Evolutionary conservation across 2,329 filamentous ascomycete species (phyloP), one percentile per base, ranked within the genome.

Genomic region (Taxawa tesnikishii): DNA sequence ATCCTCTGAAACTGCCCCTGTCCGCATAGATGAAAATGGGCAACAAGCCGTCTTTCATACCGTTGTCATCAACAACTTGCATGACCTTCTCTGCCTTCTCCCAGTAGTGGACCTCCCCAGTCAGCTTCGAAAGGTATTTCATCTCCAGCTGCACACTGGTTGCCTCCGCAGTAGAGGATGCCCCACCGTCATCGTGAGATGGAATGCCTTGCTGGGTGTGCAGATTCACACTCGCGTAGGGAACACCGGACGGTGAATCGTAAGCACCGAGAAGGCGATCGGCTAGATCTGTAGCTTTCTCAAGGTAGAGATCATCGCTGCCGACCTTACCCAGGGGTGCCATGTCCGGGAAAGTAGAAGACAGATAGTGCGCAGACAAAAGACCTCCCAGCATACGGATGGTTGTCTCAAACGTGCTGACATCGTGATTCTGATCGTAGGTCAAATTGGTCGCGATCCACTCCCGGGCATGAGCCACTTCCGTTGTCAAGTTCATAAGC

Each of bases 401-500:
- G 0, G 88, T 96, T 6, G 88, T 96, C 62, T 98, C 90, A 47
- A 96, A 98, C 0, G 85, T 94, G 55, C 85, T 96, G 34, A 98
- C 88, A 53, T 94, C 84, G 54, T 94, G 85, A 48, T 94, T 70
- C 55, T 94, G 84, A 38, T 94, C 78, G 60, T 92, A 96, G 8
- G 76, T 78, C 40, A 96, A 59, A 6, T 76, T 76, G 4, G 75
- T 78, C 2, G 82, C 69, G 29, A 98, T 75, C 90, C 90, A 98
- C 50, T 93, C 73, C 34, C 88, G 71, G 16, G 90, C 88, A 49
- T 92, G 77, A 23, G 76, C 70, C 24, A 98, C 69, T 39, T 87
- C 77, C 18, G 75, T 80, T 10, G 88, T 96, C 42, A 94, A 67
- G 55, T 96, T 96, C 90, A 98, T 98, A 39, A 98, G 67, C 63